Base-by-base conservation (phyloP, 345 rosid species). In the Chamaenerion angustifolium region DNA sequence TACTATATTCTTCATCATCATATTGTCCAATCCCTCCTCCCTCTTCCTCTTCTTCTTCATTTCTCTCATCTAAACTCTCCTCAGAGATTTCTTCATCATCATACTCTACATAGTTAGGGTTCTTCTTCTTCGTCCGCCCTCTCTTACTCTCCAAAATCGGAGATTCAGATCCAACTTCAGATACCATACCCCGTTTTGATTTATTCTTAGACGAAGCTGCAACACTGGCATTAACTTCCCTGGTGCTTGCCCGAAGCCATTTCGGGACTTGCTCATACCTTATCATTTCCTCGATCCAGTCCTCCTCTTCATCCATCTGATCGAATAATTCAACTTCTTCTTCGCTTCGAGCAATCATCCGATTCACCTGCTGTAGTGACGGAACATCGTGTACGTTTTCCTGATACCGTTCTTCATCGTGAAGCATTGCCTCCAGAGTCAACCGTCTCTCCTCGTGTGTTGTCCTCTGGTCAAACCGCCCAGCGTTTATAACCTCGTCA, bases 401-500 rank as follows among this genome's bases (percentile, higher is more conserved):
- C 65, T 88, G 97, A 71, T 85, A 93, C 66, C 99, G 80, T 72
- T 88, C 99, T 52, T 93, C 97, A 54, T 93, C 99, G 68, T 93
- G 99, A 62, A 93, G 71, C 63, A 93, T 72, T 57, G 99, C 83
- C 76, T 93, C 99, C 62, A 93, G 79, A 59, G 97, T 93, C 86
- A 82, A 68, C 13, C 99, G 94, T 41, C 99, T 78, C 70, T 93
- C 99, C 79, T 93, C 99, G 52, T 93, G 99, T 19, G 99, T 93
- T 51, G 99, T 93, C 70, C 97, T 88, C 72, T 93, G 99, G 73
- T 93, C 99, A 75, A 93, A 93, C 52, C 99, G 88, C 51, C 99
- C 99, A 71, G 97, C 99, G 76, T 93, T 93, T 59, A 88, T 93
- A 52, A 93, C 99, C 76, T 93, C 99, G 73, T 93, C 99, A 62